Evolutionary conservation across 164 flowering plant genomes (phyloP).

Genomic region (Aristolochia californica): DNA sequence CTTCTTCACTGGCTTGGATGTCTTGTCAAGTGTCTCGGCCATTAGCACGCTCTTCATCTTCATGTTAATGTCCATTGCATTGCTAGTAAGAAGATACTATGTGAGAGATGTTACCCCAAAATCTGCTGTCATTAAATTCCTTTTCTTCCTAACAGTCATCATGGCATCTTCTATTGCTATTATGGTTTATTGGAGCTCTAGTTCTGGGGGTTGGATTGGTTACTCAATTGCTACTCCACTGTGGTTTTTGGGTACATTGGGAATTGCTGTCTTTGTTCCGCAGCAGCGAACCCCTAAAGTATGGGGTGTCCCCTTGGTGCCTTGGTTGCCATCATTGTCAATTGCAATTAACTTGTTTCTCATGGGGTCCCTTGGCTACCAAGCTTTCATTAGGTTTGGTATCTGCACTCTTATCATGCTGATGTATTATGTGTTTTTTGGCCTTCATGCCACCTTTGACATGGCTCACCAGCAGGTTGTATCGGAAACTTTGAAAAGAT

Average conservation of each 20-base stretch:
- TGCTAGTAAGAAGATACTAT: constrained; percentile 69
- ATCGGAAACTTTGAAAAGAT: constrained; percentile 2
- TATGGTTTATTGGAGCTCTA: constrained; percentile 30
- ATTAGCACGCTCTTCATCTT: constrained; percentile 68
- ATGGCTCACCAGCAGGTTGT: constrained; percentile 34
- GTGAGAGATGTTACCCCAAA: constrained; percentile 34
- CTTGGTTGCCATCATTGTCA: constrained; percentile 79
- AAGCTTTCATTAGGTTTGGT: constrained; percentile 56
- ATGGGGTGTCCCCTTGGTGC: constrained; percentile 80
- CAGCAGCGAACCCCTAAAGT: constrained; percentile 43
- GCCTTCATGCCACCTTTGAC: constrained; percentile 83
- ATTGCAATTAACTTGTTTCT: constrained; percentile 66
- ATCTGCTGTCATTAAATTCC: constrained; percentile 24
- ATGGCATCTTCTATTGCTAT: constrained; percentile 44
- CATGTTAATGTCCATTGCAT: constrained; percentile 69
- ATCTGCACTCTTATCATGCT: constrained; percentile 61
- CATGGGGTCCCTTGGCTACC: constrained; percentile 62
- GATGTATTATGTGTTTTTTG: constrained; percentile 54
- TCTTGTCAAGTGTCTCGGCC: constrained; percentile 54
- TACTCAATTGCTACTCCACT: constrained; percentile 28
- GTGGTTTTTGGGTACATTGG: constrained; percentile 55
- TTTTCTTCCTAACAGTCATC: constrained; percentile 25
- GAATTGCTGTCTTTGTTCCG: constrained; percentile 34
- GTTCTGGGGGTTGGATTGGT: constrained; percentile 44
- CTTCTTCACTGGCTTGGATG: constrained; percentile 66